These are phyloP conservation scores for Agapanthus africanus DNA, from an alignment of 106 monocot genomes.

Conservation along the genomic window DNA sequence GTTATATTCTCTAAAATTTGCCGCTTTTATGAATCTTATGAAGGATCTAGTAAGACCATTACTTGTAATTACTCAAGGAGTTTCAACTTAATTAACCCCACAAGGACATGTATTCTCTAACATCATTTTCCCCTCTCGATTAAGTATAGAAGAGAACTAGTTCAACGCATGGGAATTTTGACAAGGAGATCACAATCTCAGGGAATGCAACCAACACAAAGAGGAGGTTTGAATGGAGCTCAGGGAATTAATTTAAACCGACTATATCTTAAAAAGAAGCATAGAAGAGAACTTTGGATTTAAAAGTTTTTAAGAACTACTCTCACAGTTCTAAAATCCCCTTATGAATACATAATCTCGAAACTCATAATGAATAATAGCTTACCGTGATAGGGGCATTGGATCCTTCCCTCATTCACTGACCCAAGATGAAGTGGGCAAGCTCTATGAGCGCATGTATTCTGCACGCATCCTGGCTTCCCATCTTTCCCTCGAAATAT, in stretches of 20 bases:
- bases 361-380: not conserved
- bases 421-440: constrained; percentile 92
- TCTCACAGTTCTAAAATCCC: too few relatives aligned
- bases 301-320: too few relatives aligned
- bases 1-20: not conserved
- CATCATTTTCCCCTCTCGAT: too few relatives aligned
- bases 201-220: too few relatives aligned
- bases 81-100: not conserved
- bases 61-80: not conserved
- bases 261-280: too few relatives aligned
- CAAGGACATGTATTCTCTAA: not conserved
- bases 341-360: not conserved
- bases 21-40: not conserved
- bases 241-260: too few relatives aligned
- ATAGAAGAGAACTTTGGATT: too few relatives aligned
- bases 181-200: too few relatives aligned
- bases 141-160: too few relatives aligned
- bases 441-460: constrained; percentile 93
- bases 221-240: too few relatives aligned
- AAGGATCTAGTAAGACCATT: not conserved
- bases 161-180: too few relatives aligned
- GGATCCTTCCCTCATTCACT: constrained; percentile 73
- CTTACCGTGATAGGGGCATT: constrained; percentile 93
- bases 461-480: constrained; percentile 76
- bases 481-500: constrained; percentile 86